Evolutionary conservation across 768 basidiomycete species (phyloP).

Genomic region (Mycena metata): DNA sequence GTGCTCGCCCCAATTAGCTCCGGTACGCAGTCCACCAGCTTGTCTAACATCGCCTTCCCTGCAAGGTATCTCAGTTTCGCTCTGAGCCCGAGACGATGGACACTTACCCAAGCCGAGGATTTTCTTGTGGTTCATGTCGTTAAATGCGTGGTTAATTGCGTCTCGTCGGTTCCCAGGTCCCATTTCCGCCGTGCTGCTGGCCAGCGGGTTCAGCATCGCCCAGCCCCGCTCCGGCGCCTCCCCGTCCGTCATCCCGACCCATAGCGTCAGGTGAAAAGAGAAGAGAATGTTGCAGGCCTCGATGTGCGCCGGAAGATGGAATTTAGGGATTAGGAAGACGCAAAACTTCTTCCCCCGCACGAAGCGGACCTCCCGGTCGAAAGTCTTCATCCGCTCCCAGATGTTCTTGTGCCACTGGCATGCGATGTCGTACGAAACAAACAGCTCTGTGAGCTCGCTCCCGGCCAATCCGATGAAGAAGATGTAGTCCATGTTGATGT

Average conservation of each 20-base stretch:
- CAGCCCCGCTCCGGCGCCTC: slow-evolving; percentile 50
- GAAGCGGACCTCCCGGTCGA: slow-evolving; percentile 2
- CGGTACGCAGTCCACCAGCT: too few relatives aligned
- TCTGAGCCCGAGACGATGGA: not conserved
- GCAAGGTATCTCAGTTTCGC: not conserved
- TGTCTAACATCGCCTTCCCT: slow-evolving; percentile 1
- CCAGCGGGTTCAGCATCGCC: slow-evolving; percentile 42
- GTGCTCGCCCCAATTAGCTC: too few relatives aligned
- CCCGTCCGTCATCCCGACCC: slow-evolving; percentile 46
- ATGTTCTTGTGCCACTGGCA: too few relatives aligned
- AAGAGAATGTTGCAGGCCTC: slow-evolving; percentile 43
- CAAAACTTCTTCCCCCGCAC: not conserved
- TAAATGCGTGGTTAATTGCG: slow-evolving; percentile 50
- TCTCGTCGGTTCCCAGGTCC: slow-evolving; percentile 43
- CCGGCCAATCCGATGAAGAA: slow-evolving; percentile 39
- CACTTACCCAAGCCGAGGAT: slow-evolving; percentile 1
- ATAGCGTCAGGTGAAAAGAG: slow-evolving; percentile 45
- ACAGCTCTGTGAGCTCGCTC: slow-evolving; percentile 14
- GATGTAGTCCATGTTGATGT: too few relatives aligned
- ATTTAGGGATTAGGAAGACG: slow-evolving; percentile 43
- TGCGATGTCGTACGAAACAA: slow-evolving; percentile 48
- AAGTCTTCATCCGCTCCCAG: slow-evolving; percentile 16
- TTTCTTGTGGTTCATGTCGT: slow-evolving; percentile 39
- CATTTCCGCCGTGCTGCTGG: slow-evolving; percentile 49
- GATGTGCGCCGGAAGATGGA: slow-evolving; percentile 48